These are phyloP conservation scores for Pythium phragmitis DNA, from an alignment of 352 stramenopile genomes.

Conservation along the genomic window DNA sequence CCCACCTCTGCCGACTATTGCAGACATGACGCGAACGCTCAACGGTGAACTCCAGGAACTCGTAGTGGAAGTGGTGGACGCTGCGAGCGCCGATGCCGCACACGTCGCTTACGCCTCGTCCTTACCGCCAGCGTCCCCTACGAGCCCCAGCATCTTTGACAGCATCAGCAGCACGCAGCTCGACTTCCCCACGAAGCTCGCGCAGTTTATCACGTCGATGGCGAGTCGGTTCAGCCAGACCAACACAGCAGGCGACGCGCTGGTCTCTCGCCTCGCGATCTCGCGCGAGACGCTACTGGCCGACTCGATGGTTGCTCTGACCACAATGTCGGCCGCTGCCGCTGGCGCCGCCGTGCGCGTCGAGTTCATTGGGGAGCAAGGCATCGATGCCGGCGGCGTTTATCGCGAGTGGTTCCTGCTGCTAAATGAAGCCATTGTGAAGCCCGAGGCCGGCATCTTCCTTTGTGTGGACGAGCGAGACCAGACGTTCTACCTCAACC, in stretches of 20 bases:
- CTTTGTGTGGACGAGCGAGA: conserved; percentile 39
- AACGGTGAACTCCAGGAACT: conserved; percentile 47
- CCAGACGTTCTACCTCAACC: conserved; percentile 57
- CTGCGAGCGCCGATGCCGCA: background rate
- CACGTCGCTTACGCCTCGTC: background rate
- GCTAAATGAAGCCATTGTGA: conserved; percentile 46
- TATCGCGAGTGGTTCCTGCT: conserved; percentile 81
- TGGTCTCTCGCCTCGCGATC: conserved; percentile 15
- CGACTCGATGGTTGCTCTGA: conserved; percentile 19
- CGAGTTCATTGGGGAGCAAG: conserved; percentile 68
- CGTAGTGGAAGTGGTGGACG: conserved; percentile 8
- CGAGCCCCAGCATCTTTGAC: background rate
- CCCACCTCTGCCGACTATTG: background rate
- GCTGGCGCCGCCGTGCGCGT: conserved; percentile 35
- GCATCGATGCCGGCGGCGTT: conserved; percentile 69
- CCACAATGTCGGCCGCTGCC: background rate
- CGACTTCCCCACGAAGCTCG: conserved; percentile 21
- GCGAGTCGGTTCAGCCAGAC: background rate
- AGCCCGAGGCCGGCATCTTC: conserved; percentile 38
- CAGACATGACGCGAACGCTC: background rate
- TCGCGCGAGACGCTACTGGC: conserved; percentile 6
- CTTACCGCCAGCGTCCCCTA: background rate
- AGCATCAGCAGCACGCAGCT: background rate
- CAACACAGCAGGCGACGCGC: background rate
- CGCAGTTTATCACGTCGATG: conserved; percentile 17